phyloP scores from a whole-genome alignment of 108 stramenopile species.

The Bacterosira constricta region DNA sequence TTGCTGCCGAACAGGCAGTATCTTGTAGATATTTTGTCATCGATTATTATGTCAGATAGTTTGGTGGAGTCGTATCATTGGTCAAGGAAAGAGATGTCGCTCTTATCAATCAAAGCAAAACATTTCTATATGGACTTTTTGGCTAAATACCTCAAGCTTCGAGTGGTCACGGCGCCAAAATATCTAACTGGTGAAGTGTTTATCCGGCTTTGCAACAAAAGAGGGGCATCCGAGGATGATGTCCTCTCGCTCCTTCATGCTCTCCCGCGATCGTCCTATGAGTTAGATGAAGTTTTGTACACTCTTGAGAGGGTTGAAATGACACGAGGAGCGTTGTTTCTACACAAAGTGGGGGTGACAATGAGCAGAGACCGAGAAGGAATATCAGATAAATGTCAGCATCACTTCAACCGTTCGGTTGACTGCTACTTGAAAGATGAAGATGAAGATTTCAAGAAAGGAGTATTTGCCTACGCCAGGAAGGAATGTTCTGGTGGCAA shows the following conservation, averaged over 20 bases:
- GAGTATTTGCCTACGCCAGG: constrained; percentile 75
- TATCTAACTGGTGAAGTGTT: constrained; percentile 62
- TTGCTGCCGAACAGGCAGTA: constrained; percentile 62
- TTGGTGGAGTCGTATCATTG: constrained; percentile 18
- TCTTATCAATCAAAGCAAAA: constrained; percentile 40
- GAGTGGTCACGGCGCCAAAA: constrained; percentile 63
- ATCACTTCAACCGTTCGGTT: constrained; percentile 71
- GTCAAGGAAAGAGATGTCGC: constrained; percentile 14
- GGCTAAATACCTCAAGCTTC: constrained; percentile 75
- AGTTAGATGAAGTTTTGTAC: constrained; percentile 59
- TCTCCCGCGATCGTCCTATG: constrained; percentile 67
- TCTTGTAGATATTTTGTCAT: constrained; percentile 59
- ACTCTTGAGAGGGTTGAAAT: constrained; percentile 64
- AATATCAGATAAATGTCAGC: constrained; percentile 38
- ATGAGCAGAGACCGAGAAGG: constrained; percentile 31
- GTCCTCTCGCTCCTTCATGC: constrained; percentile 68
- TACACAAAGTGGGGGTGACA: constrained; percentile 70
- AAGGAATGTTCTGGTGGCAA: constrained; percentile 67
- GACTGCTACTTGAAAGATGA: constrained; percentile 80
- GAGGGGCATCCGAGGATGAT: constrained; percentile 39
- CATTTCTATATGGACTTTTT: constrained; percentile 79
- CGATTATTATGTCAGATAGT: constrained; percentile 59
- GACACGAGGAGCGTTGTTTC: constrained; percentile 68
- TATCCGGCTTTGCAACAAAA: constrained; percentile 55
- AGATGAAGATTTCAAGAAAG: constrained; percentile 59